phyloP scores from a whole-genome alignment of 2,329 filamentous ascomycete species.

The Periglandula ipomoeae region DNA sequence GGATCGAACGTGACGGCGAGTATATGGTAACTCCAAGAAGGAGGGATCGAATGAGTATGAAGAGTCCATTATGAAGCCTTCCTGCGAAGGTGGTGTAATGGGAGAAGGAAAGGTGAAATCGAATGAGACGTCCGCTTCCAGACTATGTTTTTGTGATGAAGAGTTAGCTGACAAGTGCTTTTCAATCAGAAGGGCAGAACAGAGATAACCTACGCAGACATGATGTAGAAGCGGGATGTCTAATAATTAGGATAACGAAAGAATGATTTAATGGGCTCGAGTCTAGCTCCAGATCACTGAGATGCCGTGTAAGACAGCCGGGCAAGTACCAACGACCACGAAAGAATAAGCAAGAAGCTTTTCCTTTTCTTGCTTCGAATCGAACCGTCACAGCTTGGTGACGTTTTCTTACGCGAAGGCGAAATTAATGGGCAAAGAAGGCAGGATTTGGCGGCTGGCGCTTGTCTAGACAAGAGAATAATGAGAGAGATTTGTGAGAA shows the following conservation, averaged over 20 bases:
- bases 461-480: not conserved
- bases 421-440: not conserved
- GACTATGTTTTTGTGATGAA: conserved; percentile 29
- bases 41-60: conserved; percentile 46
- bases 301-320: not conserved
- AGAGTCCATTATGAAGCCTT: conserved; percentile 14
- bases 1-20: conserved; percentile 49
- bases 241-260: not conserved
- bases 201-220: conserved; percentile 8
- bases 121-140: conserved; percentile 53
- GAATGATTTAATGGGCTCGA: conserved; percentile 6
- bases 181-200: not conserved
- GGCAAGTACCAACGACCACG: not conserved
- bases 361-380: not conserved
- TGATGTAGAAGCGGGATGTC: not conserved
- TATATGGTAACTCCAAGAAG: conserved; percentile 45
- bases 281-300: conserved; percentile 12
- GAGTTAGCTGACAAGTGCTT: not conserved
- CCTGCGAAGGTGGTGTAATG: conserved; percentile 17
- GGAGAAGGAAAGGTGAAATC: conserved; percentile 46
- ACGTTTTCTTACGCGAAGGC: not conserved
- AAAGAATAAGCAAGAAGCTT: not conserved
- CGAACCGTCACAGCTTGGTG: not conserved
- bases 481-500: not conserved
- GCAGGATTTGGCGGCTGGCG: conserved; percentile 4